phyloP scores from a whole-genome alignment of 225 moss, liverwort and hornwort species.

The Thuidium tamariscinum region DNA sequence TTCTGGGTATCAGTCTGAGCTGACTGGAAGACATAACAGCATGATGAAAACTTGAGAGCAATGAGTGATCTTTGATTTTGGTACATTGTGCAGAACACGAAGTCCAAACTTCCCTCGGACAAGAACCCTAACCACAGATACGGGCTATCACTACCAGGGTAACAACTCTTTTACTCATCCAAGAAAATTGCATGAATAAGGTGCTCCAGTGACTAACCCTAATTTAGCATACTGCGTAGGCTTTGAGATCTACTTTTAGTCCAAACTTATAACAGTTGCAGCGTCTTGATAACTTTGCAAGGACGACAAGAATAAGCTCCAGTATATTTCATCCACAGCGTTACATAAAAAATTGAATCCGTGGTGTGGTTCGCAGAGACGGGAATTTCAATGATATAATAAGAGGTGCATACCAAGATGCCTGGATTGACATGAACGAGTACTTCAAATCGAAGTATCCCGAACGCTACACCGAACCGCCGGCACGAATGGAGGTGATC shows the following conservation, averaged over 20 bases:
- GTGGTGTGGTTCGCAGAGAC: constrained; percentile 6
- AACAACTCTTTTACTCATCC: not conserved
- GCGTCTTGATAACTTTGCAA: not conserved
- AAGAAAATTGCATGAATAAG: not conserved
- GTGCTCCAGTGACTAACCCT: not conserved
- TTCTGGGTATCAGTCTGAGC: not conserved
- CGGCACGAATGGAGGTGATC: constrained; percentile 7
- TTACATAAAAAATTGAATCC: not conserved
- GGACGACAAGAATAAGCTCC: not conserved
- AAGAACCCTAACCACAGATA: constrained; percentile 40
- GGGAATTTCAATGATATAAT: constrained; percentile 20
- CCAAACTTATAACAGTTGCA: not conserved
- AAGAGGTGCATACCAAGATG: constrained; percentile 32
- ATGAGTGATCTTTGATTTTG: not conserved
- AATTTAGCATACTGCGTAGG: not conserved
- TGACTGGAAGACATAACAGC: not conserved
- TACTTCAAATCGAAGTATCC: constrained; percentile 41
- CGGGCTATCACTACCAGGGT: constrained; percentile 26
- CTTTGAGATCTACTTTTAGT: not conserved
- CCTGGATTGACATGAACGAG: constrained; percentile 54
- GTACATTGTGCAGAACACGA: constrained; percentile 29
- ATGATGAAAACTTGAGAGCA: not conserved
- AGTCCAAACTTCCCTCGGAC: constrained; percentile 43
- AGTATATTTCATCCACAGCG: not conserved
- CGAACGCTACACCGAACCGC: constrained; percentile 8